Percentiles rank a stretch among this genome's conserved stretches.
Conservation (phyloP, 306 rosid genomes). For the Acmispon strigosus region DNA sequence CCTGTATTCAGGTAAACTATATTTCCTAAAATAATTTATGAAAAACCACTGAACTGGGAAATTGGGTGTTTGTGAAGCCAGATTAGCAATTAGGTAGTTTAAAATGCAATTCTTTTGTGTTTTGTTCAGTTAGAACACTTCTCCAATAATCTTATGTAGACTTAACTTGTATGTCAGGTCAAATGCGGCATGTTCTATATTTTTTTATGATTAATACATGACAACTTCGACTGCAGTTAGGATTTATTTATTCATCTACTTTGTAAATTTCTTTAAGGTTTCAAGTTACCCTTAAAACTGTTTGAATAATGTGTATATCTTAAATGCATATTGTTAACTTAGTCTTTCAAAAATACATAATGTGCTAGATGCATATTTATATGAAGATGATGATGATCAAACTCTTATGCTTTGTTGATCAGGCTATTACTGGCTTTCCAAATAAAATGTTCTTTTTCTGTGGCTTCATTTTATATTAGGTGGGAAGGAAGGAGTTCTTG, state of each 20-base stretch:
- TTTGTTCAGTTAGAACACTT: background rate
- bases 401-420: background rate
- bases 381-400: background rate
- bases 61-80: background rate
- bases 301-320: background rate
- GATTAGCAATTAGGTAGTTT: background rate
- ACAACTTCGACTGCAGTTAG: background rate
- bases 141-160: background rate
- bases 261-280: background rate
- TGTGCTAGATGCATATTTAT: background rate
- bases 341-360: background rate
- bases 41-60: background rate
- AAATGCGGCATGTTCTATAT: background rate
- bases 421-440: background rate
- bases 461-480: constrained; percentile 42
- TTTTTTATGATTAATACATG: background rate
- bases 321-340: background rate
- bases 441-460: constrained; percentile 17
- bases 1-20: constrained; percentile 67
- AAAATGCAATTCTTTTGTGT: background rate
- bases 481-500: constrained; percentile 93
- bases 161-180: background rate
- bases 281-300: background rate
- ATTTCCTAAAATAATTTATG: background rate
- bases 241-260: background rate